phyloP scores from a whole-genome alignment of 1,284 basidiomycete genomes.

The Puccinia hordei region DNA sequence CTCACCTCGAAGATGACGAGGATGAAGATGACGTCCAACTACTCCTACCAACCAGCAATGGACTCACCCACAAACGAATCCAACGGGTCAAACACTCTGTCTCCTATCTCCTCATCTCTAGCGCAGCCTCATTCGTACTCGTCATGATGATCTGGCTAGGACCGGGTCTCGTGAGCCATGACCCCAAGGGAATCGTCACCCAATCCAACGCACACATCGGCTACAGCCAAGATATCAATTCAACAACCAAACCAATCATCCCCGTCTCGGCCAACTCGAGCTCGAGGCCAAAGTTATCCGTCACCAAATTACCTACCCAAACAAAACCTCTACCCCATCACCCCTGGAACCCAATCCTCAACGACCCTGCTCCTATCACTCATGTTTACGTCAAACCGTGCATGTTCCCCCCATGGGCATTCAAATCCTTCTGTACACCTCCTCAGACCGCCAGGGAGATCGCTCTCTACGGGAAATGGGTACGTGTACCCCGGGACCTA shows the following conservation, averaged over 20 bases:
- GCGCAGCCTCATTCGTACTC: slow-evolving; percentile 32
- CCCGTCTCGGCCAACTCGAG: slow-evolving; percentile 1
- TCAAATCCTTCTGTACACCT: slow-evolving; percentile 31
- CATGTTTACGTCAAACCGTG: slow-evolving; percentile 41
- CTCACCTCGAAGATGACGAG: neutral
- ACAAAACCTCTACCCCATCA: slow-evolving; percentile 18
- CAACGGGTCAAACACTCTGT: slow-evolving; percentile 43
- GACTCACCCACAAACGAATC: slow-evolving; percentile 34
- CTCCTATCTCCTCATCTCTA: slow-evolving; percentile 28
- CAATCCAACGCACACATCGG: slow-evolving; percentile 45
- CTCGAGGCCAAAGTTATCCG: slow-evolving; percentile 17
- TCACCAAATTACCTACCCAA: slow-evolving; percentile 12
- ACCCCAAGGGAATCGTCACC: slow-evolving; percentile 35
- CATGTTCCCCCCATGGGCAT: slow-evolving; percentile 50
- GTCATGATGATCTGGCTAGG: slow-evolving; percentile 46
- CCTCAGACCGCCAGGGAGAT: slow-evolving; percentile 37
- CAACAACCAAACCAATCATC: neutral
- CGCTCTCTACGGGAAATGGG: slow-evolving; percentile 43
- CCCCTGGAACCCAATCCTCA: slow-evolving; percentile 41
- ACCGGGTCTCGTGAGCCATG: slow-evolving; percentile 16
- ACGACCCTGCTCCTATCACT: slow-evolving; percentile 43
- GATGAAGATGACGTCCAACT: slow-evolving; percentile 43
- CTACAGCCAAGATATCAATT: neutral
- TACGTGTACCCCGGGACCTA: slow-evolving; percentile 43
- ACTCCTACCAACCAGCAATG: slow-evolving; percentile 22